Percentiles rank a stretch among this genome's conserved stretches.
Evolutionary conservation across 129 eudicot species (phyloP).

Genomic region (Tanacetum coccineum): DNA sequence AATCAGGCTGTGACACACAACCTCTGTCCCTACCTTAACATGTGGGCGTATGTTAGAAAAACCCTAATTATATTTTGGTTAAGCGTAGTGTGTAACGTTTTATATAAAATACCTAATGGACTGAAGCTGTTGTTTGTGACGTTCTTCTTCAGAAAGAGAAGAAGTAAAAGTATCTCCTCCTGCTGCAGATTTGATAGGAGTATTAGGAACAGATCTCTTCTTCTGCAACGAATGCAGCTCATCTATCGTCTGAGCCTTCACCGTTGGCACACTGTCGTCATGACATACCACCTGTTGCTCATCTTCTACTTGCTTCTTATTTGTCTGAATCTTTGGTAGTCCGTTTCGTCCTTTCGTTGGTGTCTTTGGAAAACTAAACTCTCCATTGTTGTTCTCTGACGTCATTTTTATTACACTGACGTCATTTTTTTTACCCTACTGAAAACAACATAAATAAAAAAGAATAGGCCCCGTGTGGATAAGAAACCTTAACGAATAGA

Average conservation of each 20-base stretch:
- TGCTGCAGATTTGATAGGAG: slow-evolving; percentile 36
- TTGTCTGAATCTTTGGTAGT: slow-evolving; percentile 56
- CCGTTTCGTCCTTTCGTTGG: slow-evolving; percentile 46
- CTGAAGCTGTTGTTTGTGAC: slow-evolving; percentile 66
- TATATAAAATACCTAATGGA: slow-evolving; percentile 81
- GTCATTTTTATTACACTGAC: slow-evolving; percentile 4
- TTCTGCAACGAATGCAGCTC: slow-evolving; percentile 86
- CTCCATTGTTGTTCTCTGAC: slow-evolving; percentile 31
- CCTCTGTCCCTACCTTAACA: too few species aligned
- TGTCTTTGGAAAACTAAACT: slow-evolving; percentile 30
- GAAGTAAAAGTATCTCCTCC: slow-evolving; percentile 18
- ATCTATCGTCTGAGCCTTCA: slow-evolving; percentile 78
- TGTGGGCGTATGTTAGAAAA: too few species aligned
- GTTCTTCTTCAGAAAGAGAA: slow-evolving; percentile 52
- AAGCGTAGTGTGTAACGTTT: too few species aligned
- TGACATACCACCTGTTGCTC: slow-evolving; percentile 39
- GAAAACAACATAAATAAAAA: background rate
- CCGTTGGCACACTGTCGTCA: slow-evolving; percentile 72
- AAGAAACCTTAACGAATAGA: too few species aligned
- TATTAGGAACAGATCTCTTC: slow-evolving; percentile 74
- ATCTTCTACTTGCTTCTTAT: slow-evolving; percentile 25
- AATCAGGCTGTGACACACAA: too few species aligned
- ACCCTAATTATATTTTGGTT: too few species aligned
- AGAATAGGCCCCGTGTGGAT: too few species aligned
- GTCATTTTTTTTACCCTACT: slow-evolving; percentile 15